A percentile compares a stretch with the other conserved stretches of the same genome.
phyloP scores from a whole-genome alignment of 2,329 filamentous ascomycete species.

The Diaporthe batatas region DNA sequence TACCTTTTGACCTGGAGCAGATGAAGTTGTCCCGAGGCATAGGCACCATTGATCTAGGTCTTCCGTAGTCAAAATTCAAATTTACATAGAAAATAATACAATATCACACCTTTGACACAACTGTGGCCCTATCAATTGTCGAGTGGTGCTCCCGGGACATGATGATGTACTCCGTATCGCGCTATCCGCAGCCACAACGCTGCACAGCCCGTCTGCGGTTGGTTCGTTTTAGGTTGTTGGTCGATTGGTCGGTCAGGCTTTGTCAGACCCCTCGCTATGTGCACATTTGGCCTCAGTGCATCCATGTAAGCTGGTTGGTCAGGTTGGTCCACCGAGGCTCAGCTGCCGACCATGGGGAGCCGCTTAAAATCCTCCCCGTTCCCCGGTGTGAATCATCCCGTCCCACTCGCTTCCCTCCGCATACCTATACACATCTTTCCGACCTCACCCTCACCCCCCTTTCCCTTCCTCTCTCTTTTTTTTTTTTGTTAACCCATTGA shows the following conservation, averaged over 20 bases:
- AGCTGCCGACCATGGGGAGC: background rate
- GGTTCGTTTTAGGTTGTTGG: no score
- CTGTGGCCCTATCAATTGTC: no score
- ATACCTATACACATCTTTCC: background rate
- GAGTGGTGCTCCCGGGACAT: no score
- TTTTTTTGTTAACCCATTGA: background rate
- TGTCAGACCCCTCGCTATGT: background rate
- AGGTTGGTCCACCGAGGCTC: background rate
- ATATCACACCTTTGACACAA: no score
- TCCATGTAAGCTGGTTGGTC: conserved; percentile 26
- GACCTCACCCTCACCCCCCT: background rate
- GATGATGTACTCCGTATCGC: no score
- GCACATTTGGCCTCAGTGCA: conserved; percentile 36
- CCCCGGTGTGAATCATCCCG: conserved; percentile 32
- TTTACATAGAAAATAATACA: no score
- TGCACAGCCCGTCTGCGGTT: conserved; percentile 13
- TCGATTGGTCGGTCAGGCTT: background rate
- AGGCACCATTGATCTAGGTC: no score
- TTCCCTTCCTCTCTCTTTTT: background rate
- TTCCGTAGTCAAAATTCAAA: no score
- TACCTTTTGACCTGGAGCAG: background rate
- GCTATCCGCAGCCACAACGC: background rate
- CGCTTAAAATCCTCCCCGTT: conserved; percentile 26
- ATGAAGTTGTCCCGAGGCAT: no score
- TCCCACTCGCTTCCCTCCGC: background rate